Percentiles rank a stretch among this genome's conserved stretches.
phyloP scores from a whole-genome alignment of 2,329 filamentous ascomycete species.

The Ophiostoma tasmaniense region DNA sequence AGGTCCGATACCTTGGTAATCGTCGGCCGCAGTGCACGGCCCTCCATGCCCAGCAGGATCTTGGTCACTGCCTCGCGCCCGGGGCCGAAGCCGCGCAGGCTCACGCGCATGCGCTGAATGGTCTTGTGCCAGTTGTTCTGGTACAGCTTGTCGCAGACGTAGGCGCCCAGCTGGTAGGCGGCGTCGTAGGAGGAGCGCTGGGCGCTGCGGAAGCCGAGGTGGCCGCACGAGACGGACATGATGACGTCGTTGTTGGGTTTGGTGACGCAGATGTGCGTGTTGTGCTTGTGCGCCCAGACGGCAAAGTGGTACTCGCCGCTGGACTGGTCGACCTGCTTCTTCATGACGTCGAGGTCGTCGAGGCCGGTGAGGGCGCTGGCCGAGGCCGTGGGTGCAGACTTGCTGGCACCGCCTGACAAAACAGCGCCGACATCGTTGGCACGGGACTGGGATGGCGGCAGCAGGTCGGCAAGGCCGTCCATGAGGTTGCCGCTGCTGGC shows the following conservation, averaged over 20 bases:
- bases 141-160: slow-evolving; percentile 74
- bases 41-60: slow-evolving; percentile 79
- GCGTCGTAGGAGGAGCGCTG: slow-evolving; percentile 79
- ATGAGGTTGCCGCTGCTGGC: slow-evolving; percentile 17
- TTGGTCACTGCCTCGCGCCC: slow-evolving; percentile 87
- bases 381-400: neutral
- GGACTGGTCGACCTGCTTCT: slow-evolving; percentile 27
- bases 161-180: slow-evolving; percentile 79
- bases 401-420: neutral
- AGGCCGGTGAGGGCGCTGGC: slow-evolving; percentile 1
- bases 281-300: slow-evolving; percentile 82
- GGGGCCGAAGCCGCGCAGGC: slow-evolving; percentile 74
- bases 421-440: too few relatives aligned
- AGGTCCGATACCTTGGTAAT: slow-evolving; percentile 75
- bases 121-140: slow-evolving; percentile 69
- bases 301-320: slow-evolving; percentile 68
- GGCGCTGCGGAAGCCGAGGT: slow-evolving; percentile 84
- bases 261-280: slow-evolving; percentile 86
- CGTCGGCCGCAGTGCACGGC: slow-evolving; percentile 62
- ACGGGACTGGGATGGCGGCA: slow-evolving; percentile 10
- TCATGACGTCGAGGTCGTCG: slow-evolving; percentile 18
- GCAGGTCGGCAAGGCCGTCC: slow-evolving; percentile 20
- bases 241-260: slow-evolving; percentile 72
- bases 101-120: slow-evolving; percentile 69
- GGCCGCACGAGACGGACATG: slow-evolving; percentile 71